Base-by-base conservation (phyloP, 768 basidiomycete genomes). In the Boletus tomentosulus region DNA sequence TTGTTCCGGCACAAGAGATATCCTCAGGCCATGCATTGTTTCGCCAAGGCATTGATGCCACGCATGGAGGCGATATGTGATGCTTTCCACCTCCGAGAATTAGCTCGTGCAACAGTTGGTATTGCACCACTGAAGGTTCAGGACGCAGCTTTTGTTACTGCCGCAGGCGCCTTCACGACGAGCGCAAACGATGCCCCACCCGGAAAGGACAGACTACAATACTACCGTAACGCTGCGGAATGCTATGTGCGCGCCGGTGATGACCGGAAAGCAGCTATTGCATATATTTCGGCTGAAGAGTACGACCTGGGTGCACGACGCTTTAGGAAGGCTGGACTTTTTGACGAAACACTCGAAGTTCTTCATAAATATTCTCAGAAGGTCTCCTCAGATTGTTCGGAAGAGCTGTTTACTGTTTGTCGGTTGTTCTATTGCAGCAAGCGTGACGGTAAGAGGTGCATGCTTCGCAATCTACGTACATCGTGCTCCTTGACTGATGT, bases 1-100 rank as follows among this genome's bases (percentile, higher is more conserved):
- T 54, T 81, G 3, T 80, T 81, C 61, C 58, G 68, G 8, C 61
- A 68, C 16, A 61, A 67, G 44, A 64, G 54, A 28, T 86, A 79
- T 56, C 60, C 71, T 3, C 80, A 85, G 55, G 82, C 85, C 0
- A 76, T 74, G 70, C 73, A 79, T 46, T 80, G 80, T 50, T 84
- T 77, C 39, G 73, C 76, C 44, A 74, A 77, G 3, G 85, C 85
- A 1, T 66, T 56, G 2, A 60, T 73, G 42, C 65, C 56, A 0
- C 72, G 73, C 13, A 74, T 84, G 64, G 75, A 67, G 12, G 72
- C 65, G 3, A 73, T 84, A 12, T 75, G 83, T 2, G 56, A 76
- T 8, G 80, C 85, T 0, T 85, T 81, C 57, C 72, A 76, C 47
- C 72, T 83, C 6, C 77, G 82, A 51, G 77, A 82, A 56, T 63